Conservation (phyloP, 202 grass and related monocot species). For the Musa balbisiana region DNA sequence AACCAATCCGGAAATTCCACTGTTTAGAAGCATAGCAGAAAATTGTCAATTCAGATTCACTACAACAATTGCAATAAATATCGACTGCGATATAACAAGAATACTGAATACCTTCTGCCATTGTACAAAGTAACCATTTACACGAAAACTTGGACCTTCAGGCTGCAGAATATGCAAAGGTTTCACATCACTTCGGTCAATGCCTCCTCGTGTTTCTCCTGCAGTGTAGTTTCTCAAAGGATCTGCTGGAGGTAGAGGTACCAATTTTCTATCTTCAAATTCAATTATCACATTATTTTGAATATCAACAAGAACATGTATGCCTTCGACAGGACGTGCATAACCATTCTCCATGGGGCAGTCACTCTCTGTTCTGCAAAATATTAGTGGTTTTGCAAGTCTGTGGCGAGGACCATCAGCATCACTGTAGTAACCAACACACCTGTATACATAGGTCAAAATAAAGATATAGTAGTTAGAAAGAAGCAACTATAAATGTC, state of each 20-base stretch:
- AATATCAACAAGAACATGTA: conserved; percentile 86
- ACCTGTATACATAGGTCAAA: conserved; percentile 42
- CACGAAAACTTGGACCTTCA: conserved; percentile 93
- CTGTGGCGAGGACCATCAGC: conserved; percentile 78
- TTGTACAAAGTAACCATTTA: conserved; percentile 94
- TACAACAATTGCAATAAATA: background rate
- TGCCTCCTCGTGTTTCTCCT: conserved; percentile 88
- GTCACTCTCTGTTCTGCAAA: conserved; percentile 99
- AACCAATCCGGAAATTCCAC: conserved; percentile 99
- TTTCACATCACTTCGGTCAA: conserved; percentile 96
- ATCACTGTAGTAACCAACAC: conserved; percentile 75
- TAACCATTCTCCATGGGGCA: conserved; percentile 99
- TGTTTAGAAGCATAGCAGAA: conserved; percentile 27
- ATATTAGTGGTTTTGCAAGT: conserved; percentile 89
- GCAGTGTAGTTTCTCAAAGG: conserved; percentile 96
- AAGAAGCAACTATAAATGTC: conserved; percentile 3
- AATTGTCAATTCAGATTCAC: background rate
- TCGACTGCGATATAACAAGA: background rate
- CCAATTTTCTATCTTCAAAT: conserved; percentile 93
- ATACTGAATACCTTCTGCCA: conserved; percentile 83
- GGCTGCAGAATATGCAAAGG: conserved; percentile 80
- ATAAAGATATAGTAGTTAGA: conserved; percentile 5
- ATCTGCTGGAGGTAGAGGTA: conserved; percentile 79
- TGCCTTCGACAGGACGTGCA: conserved; percentile 96
- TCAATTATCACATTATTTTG: conserved; percentile 80